Evolutionary conservation across 1,139 yeast species (phyloP), one percentile per base, ranked within the genome.

Genomic region (Diutina siamensis): DNA sequence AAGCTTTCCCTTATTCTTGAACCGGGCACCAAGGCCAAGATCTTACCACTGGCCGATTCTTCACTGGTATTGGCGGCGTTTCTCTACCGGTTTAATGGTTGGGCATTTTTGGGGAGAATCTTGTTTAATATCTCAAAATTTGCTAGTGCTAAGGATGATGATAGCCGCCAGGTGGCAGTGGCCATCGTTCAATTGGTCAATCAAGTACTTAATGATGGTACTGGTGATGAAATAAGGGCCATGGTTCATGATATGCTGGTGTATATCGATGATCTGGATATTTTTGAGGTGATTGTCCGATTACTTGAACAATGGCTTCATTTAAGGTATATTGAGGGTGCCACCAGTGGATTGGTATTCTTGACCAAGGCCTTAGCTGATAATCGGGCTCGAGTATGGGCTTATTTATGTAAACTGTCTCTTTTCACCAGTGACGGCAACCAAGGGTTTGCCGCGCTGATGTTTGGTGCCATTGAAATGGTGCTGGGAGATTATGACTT

Each of bases 81-180:
- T 65, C 65, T 82, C 40, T 77, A 83, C 58, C 71, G 74, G 4
- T 87, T 80, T 57, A 84, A 80, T 57, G 97, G 97, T 0, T 87
- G 97, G 95, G 76, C 94, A 0, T 66, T 84, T 40, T 55, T 89
- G 33, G 97, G 97, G 1, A 72, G 95, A 53, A 65, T 85, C 0
- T 60, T 89, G 28, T 89, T 83, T 52, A 83, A 81, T 52, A 59
- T 81, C 8, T 67, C 80, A 32, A 65, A 64, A 44, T 56, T 62
- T 5, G 68, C 65, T 50, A 62, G 71, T 46, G 52, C 61, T 15
- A 52, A 61, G 3, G 67, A 70, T 35, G 50, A 53, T 0, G 68
- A 64, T 28, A 68, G 71, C 49, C 56, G 64, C 45, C 63, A 63
- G 12, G 50, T 71, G 8, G 64, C 76, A 12, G 54, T 72, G 10